A percentile compares a stretch with the other conserved stretches of the same genome.
Evolutionary conservation across 345 rosid species (phyloP).

Genomic region (Pseudoturritis turrita): DNA sequence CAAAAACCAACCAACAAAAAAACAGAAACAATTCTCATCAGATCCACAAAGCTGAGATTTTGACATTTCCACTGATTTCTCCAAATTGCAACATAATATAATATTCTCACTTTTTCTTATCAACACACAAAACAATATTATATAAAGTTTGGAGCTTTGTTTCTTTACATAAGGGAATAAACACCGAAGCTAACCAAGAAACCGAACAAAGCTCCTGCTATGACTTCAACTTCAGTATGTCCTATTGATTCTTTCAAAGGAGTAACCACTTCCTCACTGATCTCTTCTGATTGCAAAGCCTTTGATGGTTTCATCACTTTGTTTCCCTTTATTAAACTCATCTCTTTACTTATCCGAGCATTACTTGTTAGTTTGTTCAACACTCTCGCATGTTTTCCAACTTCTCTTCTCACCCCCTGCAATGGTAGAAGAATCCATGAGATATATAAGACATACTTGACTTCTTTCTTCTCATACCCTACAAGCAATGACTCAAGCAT

Average conservation of each 20-base stretch:
- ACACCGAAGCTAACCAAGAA: slow-evolving; percentile 55
- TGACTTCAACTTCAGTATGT: slow-evolving; percentile 78
- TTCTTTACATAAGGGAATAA: slow-evolving; percentile 18
- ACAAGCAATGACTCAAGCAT: neutral
- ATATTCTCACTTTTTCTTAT: neutral
- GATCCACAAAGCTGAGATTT: slow-evolving; percentile 10
- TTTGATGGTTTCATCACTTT: neutral
- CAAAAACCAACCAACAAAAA: neutral
- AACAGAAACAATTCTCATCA: slow-evolving; percentile 4
- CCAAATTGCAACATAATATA: slow-evolving; percentile 1
- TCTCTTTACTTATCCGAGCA: slow-evolving; percentile 19
- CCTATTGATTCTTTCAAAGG: slow-evolving; percentile 79
- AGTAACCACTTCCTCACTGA: neutral
- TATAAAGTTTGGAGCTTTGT: neutral
- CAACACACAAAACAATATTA: neutral
- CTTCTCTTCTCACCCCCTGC: slow-evolving; percentile 95
- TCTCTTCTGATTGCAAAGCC: slow-evolving; percentile 15
- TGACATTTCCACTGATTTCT: slow-evolving; percentile 2
- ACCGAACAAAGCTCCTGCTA: slow-evolving; percentile 75
- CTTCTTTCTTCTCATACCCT: neutral
- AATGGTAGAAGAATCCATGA: neutral
- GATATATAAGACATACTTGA: neutral
- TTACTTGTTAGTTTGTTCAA: slow-evolving; percentile 44
- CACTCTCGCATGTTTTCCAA: slow-evolving; percentile 73
- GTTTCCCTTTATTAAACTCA: slow-evolving; percentile 15